These are phyloP conservation scores for Starmerella floris DNA, from an alignment of 805 yeast genomes.

Conservation along the genomic window DNA sequence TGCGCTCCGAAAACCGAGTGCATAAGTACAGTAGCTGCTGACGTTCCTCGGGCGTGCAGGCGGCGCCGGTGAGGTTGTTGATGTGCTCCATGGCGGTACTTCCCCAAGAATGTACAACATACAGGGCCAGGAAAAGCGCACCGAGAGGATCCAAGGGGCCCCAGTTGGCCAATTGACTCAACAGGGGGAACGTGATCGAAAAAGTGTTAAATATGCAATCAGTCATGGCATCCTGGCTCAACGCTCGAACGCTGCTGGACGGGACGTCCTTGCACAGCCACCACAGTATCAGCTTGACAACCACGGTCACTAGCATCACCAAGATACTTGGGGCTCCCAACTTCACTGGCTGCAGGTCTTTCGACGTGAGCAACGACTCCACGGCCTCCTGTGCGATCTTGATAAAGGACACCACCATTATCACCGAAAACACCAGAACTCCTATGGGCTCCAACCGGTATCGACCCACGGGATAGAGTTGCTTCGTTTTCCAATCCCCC, in stretches of 20 bases:
- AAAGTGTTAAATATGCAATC: constrained; percentile 62
- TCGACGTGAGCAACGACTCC: constrained; percentile 33
- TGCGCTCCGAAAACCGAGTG: constrained; percentile 52
- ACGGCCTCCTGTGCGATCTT: constrained; percentile 59
- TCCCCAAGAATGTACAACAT: constrained; percentile 53
- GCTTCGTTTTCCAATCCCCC: constrained; percentile 35
- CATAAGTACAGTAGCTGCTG: constrained; percentile 57
- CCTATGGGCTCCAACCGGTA: constrained; percentile 67
- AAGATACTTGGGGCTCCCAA: constrained; percentile 39
- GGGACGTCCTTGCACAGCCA: constrained; percentile 46
- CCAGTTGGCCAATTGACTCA: constrained; percentile 38
- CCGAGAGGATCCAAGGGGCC: constrained; percentile 74
- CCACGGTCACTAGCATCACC: constrained; percentile 53
- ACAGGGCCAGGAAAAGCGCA: constrained; percentile 48
- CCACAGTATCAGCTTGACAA: constrained; percentile 48
- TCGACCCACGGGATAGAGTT: constrained; percentile 51
- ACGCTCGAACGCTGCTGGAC: constrained; percentile 60
- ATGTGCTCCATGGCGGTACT: constrained; percentile 57
- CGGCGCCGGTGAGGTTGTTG: constrained; percentile 60
- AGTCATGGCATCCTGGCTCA: constrained; percentile 71
- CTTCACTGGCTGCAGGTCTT: constrained; percentile 27
- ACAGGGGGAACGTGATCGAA: constrained; percentile 55
- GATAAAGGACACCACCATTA: constrained; percentile 56
- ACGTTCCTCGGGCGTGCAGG: constrained; percentile 48
- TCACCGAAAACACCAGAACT: constrained; percentile 54